These are phyloP conservation scores for Pseudogymnoascus sp. DNA, from an alignment of 2,329 filamentous ascomycete genomes.

Conservation along the genomic window DNA sequence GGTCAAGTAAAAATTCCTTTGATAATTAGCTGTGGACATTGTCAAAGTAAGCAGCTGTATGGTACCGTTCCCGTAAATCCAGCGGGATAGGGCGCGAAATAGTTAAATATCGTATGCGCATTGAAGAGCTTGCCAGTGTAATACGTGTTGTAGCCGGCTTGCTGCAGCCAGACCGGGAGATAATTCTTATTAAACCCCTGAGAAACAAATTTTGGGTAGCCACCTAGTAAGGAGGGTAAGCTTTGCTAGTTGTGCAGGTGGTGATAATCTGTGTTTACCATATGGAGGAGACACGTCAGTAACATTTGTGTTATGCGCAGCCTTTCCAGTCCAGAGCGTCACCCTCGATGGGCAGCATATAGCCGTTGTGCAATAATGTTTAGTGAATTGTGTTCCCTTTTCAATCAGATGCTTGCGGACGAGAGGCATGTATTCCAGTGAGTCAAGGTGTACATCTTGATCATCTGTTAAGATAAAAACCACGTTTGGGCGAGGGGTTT, in stretches of 20 bases:
- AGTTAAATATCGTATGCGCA: conserved; percentile 51
- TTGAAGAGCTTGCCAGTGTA: conserved; percentile 69
- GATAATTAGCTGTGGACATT: conserved; percentile 19
- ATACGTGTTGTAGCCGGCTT: conserved; percentile 61
- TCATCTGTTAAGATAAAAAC: conserved; percentile 58
- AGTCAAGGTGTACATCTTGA: conserved; percentile 54
- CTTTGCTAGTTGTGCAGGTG: conserved; percentile 24
- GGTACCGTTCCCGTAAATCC: conserved; percentile 41
- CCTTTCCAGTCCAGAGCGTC: conserved; percentile 51
- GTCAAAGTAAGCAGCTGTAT: conserved; percentile 45
- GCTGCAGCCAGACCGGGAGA: conserved; percentile 63
- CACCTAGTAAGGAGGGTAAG: conserved; percentile 29
- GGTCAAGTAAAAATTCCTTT: conserved; percentile 54
- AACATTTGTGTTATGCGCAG: conserved; percentile 57
- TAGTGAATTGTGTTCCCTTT: conserved; percentile 47
- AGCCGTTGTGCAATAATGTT: conserved; percentile 54
- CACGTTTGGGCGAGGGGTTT: conserved; percentile 39
- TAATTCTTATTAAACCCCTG: conserved; percentile 60
- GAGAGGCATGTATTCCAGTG: conserved; percentile 48
- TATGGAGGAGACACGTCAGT: conserved; percentile 42
- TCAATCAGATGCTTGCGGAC: conserved; percentile 46
- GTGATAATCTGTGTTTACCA: conserved; percentile 28
- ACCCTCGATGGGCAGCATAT: conserved; percentile 56
- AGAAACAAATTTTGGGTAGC: conserved; percentile 58
- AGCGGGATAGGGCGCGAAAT: conserved; percentile 47